Base-by-base conservation (phyloP, 805 yeast genomes). In the Monosporozyma aquatica region DNA sequence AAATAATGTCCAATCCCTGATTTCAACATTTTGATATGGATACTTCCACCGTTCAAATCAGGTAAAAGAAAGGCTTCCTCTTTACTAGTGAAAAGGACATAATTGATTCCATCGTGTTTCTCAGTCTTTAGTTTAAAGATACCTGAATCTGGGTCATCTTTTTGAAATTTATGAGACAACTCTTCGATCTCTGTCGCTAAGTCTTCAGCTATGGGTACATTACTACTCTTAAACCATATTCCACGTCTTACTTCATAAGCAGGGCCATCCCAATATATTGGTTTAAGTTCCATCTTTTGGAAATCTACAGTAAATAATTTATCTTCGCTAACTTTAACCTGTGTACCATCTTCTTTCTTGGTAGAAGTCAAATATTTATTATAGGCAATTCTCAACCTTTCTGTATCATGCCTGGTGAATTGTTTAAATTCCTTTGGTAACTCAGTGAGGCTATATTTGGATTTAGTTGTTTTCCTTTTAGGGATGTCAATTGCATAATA, bases 241-340 rank as follows among this genome's bases (percentile, higher is more conserved):
- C 95, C 95, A 42, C 97, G 66, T 37, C 95, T 68, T 1, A 90
- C 82, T 46, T 84, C 87, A 56, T 79, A 90, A 0, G 68, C 64
- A 0, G 96, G 92, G 1, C 97, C 97, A 6, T 76, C 78, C 97
- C 97, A 90, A 58, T 79, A 90, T 0, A 80, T 72, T 0, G 97
- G 94, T 3, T 63, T 49, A 52, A 89, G 59, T 38, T 69, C 70
- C 61, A 78, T 70, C 6, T 64, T 60, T 0, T 55, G 47, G 17
- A 90, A 46, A 53, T 86, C 77, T 5, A 87, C 95, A 52, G 78
- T 76, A 53, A 83, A 84, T 21, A 90, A 65, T 20, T 75, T 74
- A 55, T 89, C 97, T 53, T 86, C 95, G 55, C 80, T 80, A 1
- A 90, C 97, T 1, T 74, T 72, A 3, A 82, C 44, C 2, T 14